Conservation (phyloP, 352 stramenopile genomes). For the Globisporangium acanthophoron region DNA sequence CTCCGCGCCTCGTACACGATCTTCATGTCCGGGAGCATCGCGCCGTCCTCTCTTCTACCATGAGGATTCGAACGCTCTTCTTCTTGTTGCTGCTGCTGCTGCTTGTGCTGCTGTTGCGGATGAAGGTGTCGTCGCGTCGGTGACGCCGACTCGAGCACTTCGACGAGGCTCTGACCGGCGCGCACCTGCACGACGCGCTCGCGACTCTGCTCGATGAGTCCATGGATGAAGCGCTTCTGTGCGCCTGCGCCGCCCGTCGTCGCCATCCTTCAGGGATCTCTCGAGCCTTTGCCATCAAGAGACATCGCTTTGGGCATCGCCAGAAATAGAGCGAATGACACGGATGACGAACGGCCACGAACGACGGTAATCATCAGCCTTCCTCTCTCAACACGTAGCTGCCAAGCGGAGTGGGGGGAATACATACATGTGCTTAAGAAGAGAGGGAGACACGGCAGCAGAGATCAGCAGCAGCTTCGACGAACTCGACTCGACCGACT, state of each 20-base stretch:
- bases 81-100: background rate
- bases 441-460: background rate
- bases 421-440: slow-evolving; percentile 15
- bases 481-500: background rate
- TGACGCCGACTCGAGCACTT: slow-evolving; percentile 23
- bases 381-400: background rate
- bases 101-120: background rate
- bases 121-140: background rate
- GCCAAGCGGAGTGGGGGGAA: background rate
- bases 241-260: background rate
- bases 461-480: background rate
- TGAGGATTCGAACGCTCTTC: background rate
- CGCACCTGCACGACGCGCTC: slow-evolving; percentile 52
- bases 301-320: background rate
- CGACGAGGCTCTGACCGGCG: slow-evolving; percentile 36
- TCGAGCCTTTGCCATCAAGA: background rate
- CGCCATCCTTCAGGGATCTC: background rate
- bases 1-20: slow-evolving; percentile 12
- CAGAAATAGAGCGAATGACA: background rate
- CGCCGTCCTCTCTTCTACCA: background rate
- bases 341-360: background rate
- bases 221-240: slow-evolving; percentile 48
- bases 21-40: slow-evolving; percentile 5
- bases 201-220: slow-evolving; percentile 52
- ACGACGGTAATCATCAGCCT: background rate